Base-by-base conservation (phyloP, 2,329 filamentous ascomycete species). In the Diaporthe velutina region DNA sequence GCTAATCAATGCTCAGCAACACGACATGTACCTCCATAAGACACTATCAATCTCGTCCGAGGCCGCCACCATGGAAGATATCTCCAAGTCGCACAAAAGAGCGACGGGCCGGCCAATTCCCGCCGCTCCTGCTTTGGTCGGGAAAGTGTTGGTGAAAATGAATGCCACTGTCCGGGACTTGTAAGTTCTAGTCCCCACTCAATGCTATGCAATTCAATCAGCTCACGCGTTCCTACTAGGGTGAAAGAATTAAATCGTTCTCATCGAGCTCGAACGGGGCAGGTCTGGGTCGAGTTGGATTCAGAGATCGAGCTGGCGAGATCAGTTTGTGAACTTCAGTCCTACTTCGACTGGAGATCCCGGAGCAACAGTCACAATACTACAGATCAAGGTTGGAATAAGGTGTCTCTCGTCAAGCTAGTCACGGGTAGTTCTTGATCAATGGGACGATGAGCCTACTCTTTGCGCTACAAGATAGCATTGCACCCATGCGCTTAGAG, bases 51-150 rank as follows among this genome's bases (percentile, higher is more conserved):
- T 52, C 13, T 38, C 64, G n/a, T 52, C 64, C 28, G 64, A 67
- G 28, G 64, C 64, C 12, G 64, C 45, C 6, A 67, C 64, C 13
- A 67, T 67, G 64, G 64, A 67, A 1, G 6, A 52, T 1, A 67
- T 67, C 33, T 67, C 64, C 1, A 45, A 52, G 9, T 52, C 64
- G 2, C 38, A 67, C 45, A 52, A 52, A 25, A 67, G 13, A 38
- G 64, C 64, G 2, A 54, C 64, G 2, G 64, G 64, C 12, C 45
- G n/a, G 5, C 64, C 45, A 17, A 67, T 67, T 22, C 64, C 64
- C n/a, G 64, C 64, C 8, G 45, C n/a, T 28, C 64, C 64, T 28
- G 15, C 30, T 7, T 2, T 67, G 45, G 45, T 7, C 3, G 64
- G 64, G 1, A 67, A 52, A 19, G 33, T n/a, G 1, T n/a, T 67